Base-by-base conservation (phyloP, 345 rosid species). In the Corymbia maculata region DNA sequence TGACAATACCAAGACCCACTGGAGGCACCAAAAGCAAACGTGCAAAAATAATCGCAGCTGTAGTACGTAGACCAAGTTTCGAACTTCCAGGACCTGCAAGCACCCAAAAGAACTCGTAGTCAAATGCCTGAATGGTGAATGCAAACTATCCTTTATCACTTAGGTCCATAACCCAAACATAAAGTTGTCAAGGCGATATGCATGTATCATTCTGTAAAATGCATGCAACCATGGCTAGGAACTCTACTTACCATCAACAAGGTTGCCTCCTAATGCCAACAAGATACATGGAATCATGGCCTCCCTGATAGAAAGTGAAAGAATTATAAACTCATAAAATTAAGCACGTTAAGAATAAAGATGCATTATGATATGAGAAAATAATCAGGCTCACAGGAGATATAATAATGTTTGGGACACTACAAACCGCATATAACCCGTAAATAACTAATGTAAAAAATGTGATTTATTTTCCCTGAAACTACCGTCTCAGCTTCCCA, bases 251-350 rank as follows among this genome's bases (percentile, higher is more conserved):
- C 99, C 99, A 89, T 97, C 98, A 42, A 98, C 93, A 53, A 98
- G 99, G 91, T 97, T 98, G 92, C 99, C 99, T 87, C 99, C 99
- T 47, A 98, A 90, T 64, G 99, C 98, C 90, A 98, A 91, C 91
- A 98, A 93, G 89, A 97, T 98, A 90, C 99, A 97, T 3, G 99
- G 99, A 89, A 98, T 94, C 99, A 97, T 98, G 88, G 99, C 99
- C 68, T 95, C 98, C 98, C 99, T 98, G 94, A 51, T 42, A 52
- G 87, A 64, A 47, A 8, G 16, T 32, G 51, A 87, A 90, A 85
- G 82, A 52, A 88, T 21, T 85, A 49, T 51, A 68, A 88, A 89
- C 70, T 86, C 87, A 42, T n/a, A 30, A 53, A 42, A 86, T 57
- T 19, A 26, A 88, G 84, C 61, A 59, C 22, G 61, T 22, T 55